Conservation (phyloP, 495 filamentous ascomycete genomes). For the Platismatia glauca region DNA sequence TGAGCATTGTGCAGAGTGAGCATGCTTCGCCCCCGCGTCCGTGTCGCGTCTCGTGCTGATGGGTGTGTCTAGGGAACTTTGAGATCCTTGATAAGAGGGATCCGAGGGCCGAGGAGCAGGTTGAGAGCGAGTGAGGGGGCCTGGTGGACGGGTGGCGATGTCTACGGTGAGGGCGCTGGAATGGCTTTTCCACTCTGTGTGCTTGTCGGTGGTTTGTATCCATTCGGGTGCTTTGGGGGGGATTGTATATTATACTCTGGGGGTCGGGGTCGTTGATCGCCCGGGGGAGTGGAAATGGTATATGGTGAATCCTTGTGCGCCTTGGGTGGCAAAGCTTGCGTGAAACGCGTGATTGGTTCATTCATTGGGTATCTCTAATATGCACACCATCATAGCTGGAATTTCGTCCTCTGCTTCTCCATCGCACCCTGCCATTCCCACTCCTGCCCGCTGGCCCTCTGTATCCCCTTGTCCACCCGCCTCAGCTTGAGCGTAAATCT, state of each 20-base stretch:
- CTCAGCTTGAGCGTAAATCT: constrained; percentile 81
- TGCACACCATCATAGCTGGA: constrained; percentile 56
- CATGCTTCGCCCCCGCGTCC: no score
- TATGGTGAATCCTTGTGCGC: background rate
- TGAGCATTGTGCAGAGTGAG: constrained; percentile 71
- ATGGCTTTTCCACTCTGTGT: background rate
- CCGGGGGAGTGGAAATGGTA: background rate
- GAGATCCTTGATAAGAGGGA: constrained; percentile 19
- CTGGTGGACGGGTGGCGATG: background rate
- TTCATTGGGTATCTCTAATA: constrained; percentile 3
- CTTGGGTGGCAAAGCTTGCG: background rate
- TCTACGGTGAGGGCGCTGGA: background rate
- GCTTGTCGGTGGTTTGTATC: background rate
- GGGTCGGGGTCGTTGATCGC: background rate
- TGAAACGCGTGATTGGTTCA: background rate
- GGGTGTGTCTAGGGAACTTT: constrained; percentile 6
- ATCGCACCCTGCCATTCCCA: constrained; percentile 93
- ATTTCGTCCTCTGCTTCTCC: constrained; percentile 89
- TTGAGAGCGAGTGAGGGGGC: background rate
- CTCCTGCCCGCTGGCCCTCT: constrained; percentile 69
- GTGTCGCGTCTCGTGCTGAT: no score
- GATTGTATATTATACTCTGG: constrained; percentile 9
- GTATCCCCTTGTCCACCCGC: constrained; percentile 83
- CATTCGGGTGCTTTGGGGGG: background rate
- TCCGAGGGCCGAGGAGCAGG: constrained; percentile 8